Evolutionary conservation across 2,329 filamentous ascomycete species (phyloP).

Genomic region (Exophiala calicioides): DNA sequence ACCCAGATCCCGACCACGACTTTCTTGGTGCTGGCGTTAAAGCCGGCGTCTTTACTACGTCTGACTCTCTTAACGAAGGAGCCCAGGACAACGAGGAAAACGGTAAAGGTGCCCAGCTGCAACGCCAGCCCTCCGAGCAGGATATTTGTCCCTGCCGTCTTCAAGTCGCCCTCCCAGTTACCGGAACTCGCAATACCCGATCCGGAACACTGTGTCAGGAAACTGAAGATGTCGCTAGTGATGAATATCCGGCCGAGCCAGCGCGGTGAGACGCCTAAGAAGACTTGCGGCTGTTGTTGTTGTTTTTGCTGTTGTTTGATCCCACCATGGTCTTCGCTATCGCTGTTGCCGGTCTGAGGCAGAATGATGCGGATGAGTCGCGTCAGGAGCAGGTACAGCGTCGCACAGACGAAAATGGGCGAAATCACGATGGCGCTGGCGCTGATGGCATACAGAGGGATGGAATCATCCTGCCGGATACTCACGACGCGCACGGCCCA

Average conservation of each 20-base stretch:
- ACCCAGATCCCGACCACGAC: slow-evolving; percentile 48
- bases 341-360: slow-evolving; percentile 28
- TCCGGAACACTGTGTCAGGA: slow-evolving; percentile 49
- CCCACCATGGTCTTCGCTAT: no score
- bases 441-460: slow-evolving; percentile 44
- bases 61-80: slow-evolving; percentile 31
- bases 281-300: slow-evolving; percentile 37
- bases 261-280: slow-evolving; percentile 41
- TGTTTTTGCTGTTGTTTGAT: no score
- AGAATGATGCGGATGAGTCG: slow-evolving; percentile 47
- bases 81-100: slow-evolving; percentile 32
- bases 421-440: slow-evolving; percentile 51
- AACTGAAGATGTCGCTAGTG: slow-evolving; percentile 47
- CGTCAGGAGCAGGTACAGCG: slow-evolving; percentile 55
- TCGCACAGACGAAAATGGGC: slow-evolving; percentile 53
- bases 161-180: slow-evolving; percentile 45
- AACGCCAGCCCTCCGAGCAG: slow-evolving; percentile 33
- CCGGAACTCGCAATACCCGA: slow-evolving; percentile 46
- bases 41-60: slow-evolving; percentile 40
- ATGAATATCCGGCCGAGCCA: slow-evolving; percentile 52
- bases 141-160: slow-evolving; percentile 23
- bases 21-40: slow-evolving; percentile 44
- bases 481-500: slow-evolving; percentile 45
- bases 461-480: slow-evolving; percentile 35
- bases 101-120: slow-evolving; percentile 34